Percentiles rank a stretch among this genome's conserved stretches.
Evolutionary conservation across 2,329 filamentous ascomycete species (phyloP).

Genomic region (Geosmithia putterillii): DNA sequence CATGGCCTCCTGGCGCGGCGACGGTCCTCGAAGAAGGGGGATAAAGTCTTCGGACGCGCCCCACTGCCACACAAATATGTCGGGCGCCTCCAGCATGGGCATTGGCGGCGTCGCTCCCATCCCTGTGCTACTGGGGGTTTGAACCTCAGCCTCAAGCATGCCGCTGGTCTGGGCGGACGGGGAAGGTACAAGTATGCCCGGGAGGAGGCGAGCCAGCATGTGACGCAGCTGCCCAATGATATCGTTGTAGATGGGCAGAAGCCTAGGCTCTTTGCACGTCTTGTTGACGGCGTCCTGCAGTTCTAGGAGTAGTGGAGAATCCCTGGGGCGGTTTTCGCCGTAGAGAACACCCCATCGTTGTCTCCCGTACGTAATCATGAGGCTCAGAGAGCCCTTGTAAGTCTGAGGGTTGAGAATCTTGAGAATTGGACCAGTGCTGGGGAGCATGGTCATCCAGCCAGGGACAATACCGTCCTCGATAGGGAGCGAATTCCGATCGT

Average conservation of each 20-base stretch:
- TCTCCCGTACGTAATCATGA: conserved; percentile 11
- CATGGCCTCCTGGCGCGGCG: conserved; percentile 15
- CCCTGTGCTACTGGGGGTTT: neutral
- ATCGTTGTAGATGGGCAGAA: conserved; percentile 8
- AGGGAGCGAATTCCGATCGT: conserved; percentile 14
- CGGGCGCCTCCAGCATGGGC: conserved; percentile 17
- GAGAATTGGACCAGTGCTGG: conserved; percentile 13
- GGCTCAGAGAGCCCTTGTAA: conserved; percentile 7
- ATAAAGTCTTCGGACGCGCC: conserved; percentile 20
- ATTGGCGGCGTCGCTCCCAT: neutral
- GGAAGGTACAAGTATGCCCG: too few species aligned
- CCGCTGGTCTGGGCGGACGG: neutral
- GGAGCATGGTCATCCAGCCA: conserved; percentile 18
- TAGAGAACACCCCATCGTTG: conserved; percentile 8
- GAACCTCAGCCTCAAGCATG: neutral
- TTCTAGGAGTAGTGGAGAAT: conserved; percentile 7
- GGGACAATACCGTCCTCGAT: conserved; percentile 15
- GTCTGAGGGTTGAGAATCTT: conserved; percentile 7
- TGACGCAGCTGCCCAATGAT: conserved; percentile 9
- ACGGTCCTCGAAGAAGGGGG: conserved; percentile 13
- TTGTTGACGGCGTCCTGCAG: conserved; percentile 8
- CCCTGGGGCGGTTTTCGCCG: conserved; percentile 3
- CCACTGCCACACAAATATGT: conserved; percentile 28
- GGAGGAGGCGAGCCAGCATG: conserved; percentile 3
- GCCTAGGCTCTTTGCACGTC: conserved; percentile 7